Base-by-base conservation (phyloP, 139 green algal species). In the Spirogloea muscicola region DNA sequence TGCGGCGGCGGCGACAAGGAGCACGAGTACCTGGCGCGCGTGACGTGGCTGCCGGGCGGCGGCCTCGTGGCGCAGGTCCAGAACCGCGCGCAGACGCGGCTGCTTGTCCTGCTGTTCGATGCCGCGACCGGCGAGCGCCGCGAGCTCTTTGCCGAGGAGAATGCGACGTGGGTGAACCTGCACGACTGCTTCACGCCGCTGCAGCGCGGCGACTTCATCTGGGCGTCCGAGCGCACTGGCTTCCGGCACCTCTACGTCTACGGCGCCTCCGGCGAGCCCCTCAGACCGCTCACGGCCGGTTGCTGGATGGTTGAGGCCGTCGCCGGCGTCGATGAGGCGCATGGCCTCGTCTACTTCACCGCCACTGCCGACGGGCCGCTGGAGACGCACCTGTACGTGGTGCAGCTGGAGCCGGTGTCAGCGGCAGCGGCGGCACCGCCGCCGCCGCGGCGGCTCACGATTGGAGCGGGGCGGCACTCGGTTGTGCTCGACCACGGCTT, bases 221-320 rank as follows among this genome's bases (percentile, higher is more conserved):
- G 82, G 82, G 82, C 57, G 21, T 74, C 43, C 41, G 80, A 86
- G 70, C 37, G 48, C 13, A 83, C 72, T 21, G 82, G 82, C 29
- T 86, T 79, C 74, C 52, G 58, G 21, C 82, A 86, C 68, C 60
- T 86, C 59, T 86, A 86, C 31, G 21, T 81, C 13, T 76, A 85
- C 68, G 40, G 25, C 29, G 61, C 41, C 18, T n/a, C 38, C 5
- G 76, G 74, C 49, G 25, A 10, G 42, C 49, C 40, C 29, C 7
- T 85, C 7, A 52, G 49, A 9, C 21, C 57, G 40, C 38, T 85
- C 16, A 85, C 82, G 43, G 33, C 29, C 10, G 82, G 82, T 3
- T 72, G 84, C 29, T 86, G 80, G 80, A 63, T 76, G 52, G 80
- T 86, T 5, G 82, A 86, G 29, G 25, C 48, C 18, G 57, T 86